Evolutionary conservation across 2,329 filamentous ascomycete genomes (phyloP).

Genomic region (Colletotrichum trifolii): DNA sequence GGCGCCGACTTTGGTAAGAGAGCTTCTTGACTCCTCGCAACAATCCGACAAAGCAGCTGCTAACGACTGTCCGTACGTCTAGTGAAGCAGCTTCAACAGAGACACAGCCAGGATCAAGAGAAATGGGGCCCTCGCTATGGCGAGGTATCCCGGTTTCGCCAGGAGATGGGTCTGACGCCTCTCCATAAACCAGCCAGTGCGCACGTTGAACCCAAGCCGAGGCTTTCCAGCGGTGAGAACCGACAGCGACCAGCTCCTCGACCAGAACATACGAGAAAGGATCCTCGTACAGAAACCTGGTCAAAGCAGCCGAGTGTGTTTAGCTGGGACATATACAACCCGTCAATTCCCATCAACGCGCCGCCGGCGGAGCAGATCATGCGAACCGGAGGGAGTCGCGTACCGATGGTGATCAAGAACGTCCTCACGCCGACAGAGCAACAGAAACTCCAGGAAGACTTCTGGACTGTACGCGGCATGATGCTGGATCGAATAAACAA

Average conservation of each 20-base stretch:
- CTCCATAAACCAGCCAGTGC: neutral
- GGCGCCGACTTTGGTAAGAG: constrained; percentile 25
- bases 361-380: constrained; percentile 51
- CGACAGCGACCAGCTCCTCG: neutral
- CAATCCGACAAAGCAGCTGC: neutral
- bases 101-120: too few relatives aligned
- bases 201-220: neutral
- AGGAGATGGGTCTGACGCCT: constrained; percentile 10
- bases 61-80: neutral
- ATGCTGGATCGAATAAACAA: constrained; percentile 47
- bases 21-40: neutral
- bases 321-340: constrained; percentile 41
- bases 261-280: constrained; percentile 11
- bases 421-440: constrained; percentile 56
- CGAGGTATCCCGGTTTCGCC: constrained; percentile 18
- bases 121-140: constrained; percentile 41
- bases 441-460: constrained; percentile 48
- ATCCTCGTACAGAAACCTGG: constrained; percentile 46
- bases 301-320: constrained; percentile 44
- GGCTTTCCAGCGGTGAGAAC: neutral
- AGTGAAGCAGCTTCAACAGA: neutral
- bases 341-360: constrained; percentile 49
- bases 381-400: constrained; percentile 43
- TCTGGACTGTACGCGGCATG: constrained; percentile 48
- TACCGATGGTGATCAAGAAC: constrained; percentile 50